Evolutionary conservation across 2,329 filamentous ascomycete species (phyloP).

Genomic region (Fusarium pininemorale): DNA sequence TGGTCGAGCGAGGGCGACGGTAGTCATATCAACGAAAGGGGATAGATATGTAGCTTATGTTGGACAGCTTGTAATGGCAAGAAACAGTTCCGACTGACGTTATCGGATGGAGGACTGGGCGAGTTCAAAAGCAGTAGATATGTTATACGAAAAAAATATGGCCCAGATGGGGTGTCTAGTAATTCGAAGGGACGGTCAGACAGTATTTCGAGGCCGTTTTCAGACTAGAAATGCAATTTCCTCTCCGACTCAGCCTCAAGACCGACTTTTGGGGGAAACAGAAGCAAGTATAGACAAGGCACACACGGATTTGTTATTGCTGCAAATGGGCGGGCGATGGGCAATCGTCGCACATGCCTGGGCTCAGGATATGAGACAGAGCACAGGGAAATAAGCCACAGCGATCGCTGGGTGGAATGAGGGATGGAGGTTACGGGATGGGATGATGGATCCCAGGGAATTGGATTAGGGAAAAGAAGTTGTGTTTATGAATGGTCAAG

Average conservation of each 20-base stretch:
- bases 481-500: conserved; percentile 18
- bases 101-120: conserved; percentile 9
- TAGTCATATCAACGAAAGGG: conserved; percentile 56
- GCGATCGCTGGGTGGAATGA: conserved; percentile 18
- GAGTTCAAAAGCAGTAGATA: conserved; percentile 21
- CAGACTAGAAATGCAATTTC: conserved; percentile 19
- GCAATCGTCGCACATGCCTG: conserved; percentile 38
- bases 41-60: not conserved
- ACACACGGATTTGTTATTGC: conserved; percentile 35
- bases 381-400: conserved; percentile 28
- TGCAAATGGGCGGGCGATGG: conserved; percentile 8
- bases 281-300: conserved; percentile 18
- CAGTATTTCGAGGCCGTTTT: conserved; percentile 15
- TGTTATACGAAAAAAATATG: conserved; percentile 19
- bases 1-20: conserved; percentile 62
- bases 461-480: not conserved
- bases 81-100: not conserved
- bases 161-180: conserved; percentile 12
- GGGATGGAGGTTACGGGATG: conserved; percentile 6
- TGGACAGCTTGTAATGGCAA: conserved; percentile 9
- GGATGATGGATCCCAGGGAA: conserved; percentile 1
- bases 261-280: not conserved
- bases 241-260: conserved; percentile 23
- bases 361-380: conserved; percentile 19
- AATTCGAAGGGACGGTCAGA: conserved; percentile 16